A percentile compares a stretch with the other conserved stretches of the same genome.
These are phyloP conservation scores for Globisporangium megalacanthum DNA, from an alignment of 352 stramenopile genomes.

Conservation along the genomic window DNA sequence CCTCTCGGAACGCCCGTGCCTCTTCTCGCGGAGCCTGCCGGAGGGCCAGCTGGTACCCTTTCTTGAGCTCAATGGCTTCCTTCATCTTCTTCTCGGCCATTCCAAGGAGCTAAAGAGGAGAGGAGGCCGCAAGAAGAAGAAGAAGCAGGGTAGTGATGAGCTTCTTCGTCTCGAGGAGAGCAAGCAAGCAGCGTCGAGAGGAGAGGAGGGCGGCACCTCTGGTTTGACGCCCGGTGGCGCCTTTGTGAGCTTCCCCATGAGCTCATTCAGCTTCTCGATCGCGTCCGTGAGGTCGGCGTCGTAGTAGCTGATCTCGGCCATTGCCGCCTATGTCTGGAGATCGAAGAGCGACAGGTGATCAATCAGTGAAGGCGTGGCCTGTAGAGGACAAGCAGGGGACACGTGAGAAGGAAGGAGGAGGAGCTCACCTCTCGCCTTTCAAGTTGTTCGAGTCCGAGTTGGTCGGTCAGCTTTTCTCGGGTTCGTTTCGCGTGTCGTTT, in stretches of 20 bases:
- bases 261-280: constrained; percentile 79
- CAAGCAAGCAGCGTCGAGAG: background rate
- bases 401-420: no score
- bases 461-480: background rate
- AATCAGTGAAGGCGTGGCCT: no score
- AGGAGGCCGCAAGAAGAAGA: background rate
- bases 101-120: constrained; percentile 42
- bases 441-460: no score
- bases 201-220: constrained; percentile 28
- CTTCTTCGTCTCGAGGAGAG: background rate
- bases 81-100: constrained; percentile 82
- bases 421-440: no score
- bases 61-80: constrained; percentile 81
- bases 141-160: no score
- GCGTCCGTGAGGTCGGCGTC: constrained; percentile 80
- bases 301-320: constrained; percentile 88
- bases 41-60: constrained; percentile 78
- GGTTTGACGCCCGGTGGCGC: constrained; percentile 60
- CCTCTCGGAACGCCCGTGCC: constrained; percentile 61
- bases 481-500: background rate
- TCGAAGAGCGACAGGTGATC: background rate
- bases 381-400: no score
- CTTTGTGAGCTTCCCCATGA: constrained; percentile 81
- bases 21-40: constrained; percentile 70
- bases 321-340: constrained; percentile 10